Evolutionary conservation across 345 rosid genomes (phyloP).

Genomic region (Eucalyptus curtisii): DNA sequence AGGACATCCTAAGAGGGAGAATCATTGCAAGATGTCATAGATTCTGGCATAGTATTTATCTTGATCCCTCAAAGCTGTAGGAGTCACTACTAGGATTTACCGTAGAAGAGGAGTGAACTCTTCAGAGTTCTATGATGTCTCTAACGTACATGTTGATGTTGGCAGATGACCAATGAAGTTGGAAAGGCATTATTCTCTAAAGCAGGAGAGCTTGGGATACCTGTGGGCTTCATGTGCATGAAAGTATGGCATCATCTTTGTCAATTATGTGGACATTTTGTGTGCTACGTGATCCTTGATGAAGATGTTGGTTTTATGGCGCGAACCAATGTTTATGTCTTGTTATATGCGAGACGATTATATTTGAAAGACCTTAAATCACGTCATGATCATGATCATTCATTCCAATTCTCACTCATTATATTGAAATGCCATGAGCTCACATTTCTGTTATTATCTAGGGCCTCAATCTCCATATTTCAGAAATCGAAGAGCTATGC

Average conservation of each 20-base stretch:
- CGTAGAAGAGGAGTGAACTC: not conserved
- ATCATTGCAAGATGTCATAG: not conserved
- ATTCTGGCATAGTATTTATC: not conserved
- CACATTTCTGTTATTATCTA: conserved; percentile 9
- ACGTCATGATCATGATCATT: not conserved
- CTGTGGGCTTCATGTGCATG: conserved; percentile 95
- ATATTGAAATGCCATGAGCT: not conserved
- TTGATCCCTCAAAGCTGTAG: not conserved
- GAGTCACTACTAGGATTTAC: not conserved
- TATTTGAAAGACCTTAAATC: not conserved
- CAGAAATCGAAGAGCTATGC: conserved; percentile 77
- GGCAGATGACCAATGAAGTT: conserved; percentile 77
- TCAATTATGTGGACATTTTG: not conserved
- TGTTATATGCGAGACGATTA: not conserved
- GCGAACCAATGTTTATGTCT: not conserved
- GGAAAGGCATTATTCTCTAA: conserved; percentile 80
- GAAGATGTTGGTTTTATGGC: not conserved
- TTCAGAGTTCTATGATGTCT: not conserved
- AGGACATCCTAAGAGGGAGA: not conserved
- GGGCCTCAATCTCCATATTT: conserved; percentile 73
- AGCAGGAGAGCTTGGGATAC: conserved; percentile 87
- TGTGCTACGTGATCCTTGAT: not conserved
- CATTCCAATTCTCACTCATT: not conserved
- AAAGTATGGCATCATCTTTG: conserved; percentile 38
- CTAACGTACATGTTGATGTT: not conserved